phyloP scores from a whole-genome alignment of 345 rosid species.

The Cardamine resedifolia region DNA sequence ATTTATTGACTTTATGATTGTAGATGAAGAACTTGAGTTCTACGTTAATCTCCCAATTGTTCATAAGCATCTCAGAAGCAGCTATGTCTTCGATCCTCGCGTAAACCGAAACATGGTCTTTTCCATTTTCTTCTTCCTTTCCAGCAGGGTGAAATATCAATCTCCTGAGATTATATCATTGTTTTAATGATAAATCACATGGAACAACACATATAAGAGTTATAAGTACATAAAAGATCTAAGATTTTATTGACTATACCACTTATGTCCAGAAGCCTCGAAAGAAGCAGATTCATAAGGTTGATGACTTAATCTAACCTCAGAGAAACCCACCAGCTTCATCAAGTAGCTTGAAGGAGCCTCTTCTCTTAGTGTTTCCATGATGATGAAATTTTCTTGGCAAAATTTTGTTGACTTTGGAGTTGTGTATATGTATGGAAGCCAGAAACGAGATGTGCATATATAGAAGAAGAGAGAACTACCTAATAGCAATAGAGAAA shows the following conservation, averaged over 20 bases:
- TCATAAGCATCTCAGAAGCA: slow-evolving; percentile 20
- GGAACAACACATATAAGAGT: neutral
- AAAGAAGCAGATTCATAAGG: slow-evolving; percentile 13
- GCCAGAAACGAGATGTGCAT: neutral
- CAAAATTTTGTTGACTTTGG: neutral
- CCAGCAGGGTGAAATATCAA: slow-evolving; percentile 16
- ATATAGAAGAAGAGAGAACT: neutral
- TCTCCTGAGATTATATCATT: slow-evolving; percentile 3
- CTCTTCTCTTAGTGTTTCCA: slow-evolving; percentile 7
- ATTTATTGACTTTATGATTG: neutral
- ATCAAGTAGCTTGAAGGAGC: slow-evolving; percentile 22
- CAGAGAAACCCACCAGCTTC: slow-evolving; percentile 11
- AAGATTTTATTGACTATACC: neutral
- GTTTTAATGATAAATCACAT: neutral
- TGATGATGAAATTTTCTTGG: neutral
- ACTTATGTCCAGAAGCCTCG: slow-evolving; percentile 1
- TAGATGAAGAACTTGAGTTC: slow-evolving; percentile 22
- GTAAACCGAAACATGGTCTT: slow-evolving; percentile 1
- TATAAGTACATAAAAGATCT: too few relatives aligned
- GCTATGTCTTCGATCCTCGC: neutral
- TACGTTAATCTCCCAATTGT: slow-evolving; percentile 10
- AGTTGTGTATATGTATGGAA: neutral
- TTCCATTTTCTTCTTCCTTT: neutral
- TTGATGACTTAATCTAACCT: neutral
- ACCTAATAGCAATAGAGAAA: neutral